These are phyloP conservation scores for Triticum turgidum DNA, from an alignment of 176 grass and related monocot species.

Conservation along the genomic window DNA sequence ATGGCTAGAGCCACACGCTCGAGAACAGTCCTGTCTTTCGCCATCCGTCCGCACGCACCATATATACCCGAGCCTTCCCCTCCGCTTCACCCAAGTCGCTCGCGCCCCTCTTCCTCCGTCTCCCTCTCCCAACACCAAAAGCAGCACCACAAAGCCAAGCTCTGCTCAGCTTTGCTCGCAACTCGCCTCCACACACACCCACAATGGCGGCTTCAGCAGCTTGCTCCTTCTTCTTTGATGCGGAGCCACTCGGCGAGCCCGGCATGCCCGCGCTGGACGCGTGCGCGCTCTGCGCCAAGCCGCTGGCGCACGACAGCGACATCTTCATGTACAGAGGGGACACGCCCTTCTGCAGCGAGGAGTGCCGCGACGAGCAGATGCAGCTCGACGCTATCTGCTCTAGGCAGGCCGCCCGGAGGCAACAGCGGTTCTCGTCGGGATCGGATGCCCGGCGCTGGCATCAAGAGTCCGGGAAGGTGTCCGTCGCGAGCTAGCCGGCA, in stretches of 20 bases:
- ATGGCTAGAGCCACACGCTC: no score
- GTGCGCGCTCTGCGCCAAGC: conserved; percentile 62
- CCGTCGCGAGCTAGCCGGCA: conserved; percentile 6
- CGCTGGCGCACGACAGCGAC: conserved; percentile 46
- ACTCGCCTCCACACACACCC: neutral
- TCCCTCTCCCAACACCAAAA: neutral
- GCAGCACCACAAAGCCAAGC: neutral
- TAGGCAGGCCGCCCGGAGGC: conserved; percentile 15
- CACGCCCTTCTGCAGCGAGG: conserved; percentile 79
- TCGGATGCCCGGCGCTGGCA: neutral
- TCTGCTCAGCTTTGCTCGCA: neutral
- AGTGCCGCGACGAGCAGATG: conserved; percentile 68
- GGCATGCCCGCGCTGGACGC: conserved; percentile 37
- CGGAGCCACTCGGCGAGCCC: conserved; percentile 2
- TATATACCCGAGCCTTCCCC: neutral
- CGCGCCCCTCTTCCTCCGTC: neutral
- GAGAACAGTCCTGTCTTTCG: no score
- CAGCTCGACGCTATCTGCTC: conserved; percentile 41
- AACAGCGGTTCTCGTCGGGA: neutral
- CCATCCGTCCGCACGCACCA: neutral
- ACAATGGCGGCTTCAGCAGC: conserved; percentile 1
- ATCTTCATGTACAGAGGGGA: conserved; percentile 89
- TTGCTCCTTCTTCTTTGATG: conserved; percentile 48
- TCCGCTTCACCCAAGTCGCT: neutral
- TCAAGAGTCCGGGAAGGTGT: conserved; percentile 22